These are phyloP conservation scores for Gyromitra esculenta DNA, from an alignment of 2,329 filamentous ascomycete genomes.

Conservation along the genomic window DNA sequence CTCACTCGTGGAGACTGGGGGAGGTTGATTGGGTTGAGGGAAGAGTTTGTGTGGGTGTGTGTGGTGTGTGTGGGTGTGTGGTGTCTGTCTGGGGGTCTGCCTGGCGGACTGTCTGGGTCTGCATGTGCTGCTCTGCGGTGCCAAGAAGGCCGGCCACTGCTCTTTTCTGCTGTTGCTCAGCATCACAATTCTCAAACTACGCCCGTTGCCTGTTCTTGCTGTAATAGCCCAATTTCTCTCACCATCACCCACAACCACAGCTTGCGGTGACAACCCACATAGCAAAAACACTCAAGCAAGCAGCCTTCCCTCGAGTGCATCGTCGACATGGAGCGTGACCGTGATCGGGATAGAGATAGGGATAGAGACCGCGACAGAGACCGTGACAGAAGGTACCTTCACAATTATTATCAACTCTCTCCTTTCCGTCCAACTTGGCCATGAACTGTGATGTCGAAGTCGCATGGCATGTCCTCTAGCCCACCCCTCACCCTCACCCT, in stretches of 20 bases:
- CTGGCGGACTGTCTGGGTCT: too few relatives aligned
- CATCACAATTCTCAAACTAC: slow-evolving; percentile 19
- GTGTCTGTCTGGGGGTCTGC: neutral
- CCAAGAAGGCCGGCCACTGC: slow-evolving; percentile 1
- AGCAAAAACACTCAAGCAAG: neutral
- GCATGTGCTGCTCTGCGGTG: neutral
- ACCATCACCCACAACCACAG: slow-evolving; percentile 1
- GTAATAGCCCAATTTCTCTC: neutral
- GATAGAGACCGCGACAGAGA: slow-evolving; percentile 54
- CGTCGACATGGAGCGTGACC: slow-evolving; percentile 54
- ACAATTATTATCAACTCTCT: slow-evolving; percentile 40
- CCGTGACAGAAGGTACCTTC: slow-evolving; percentile 55
- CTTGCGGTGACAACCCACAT: neutral
- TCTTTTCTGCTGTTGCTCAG: neutral
- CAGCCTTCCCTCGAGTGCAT: neutral
- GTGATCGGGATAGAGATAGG: slow-evolving; percentile 55
- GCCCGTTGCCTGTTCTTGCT: neutral
- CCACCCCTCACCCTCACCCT: slow-evolving; percentile 28
- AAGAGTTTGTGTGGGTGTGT: neutral
- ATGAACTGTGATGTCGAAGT: slow-evolving; percentile 32
- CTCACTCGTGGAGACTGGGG: neutral
- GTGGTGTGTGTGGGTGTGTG: neutral
- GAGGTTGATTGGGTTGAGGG: neutral
- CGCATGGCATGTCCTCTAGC: slow-evolving; percentile 38
- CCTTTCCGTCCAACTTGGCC: slow-evolving; percentile 21